Conservation (phyloP, 139 green algal genomes). For the Coelastrella sp. region DNA sequence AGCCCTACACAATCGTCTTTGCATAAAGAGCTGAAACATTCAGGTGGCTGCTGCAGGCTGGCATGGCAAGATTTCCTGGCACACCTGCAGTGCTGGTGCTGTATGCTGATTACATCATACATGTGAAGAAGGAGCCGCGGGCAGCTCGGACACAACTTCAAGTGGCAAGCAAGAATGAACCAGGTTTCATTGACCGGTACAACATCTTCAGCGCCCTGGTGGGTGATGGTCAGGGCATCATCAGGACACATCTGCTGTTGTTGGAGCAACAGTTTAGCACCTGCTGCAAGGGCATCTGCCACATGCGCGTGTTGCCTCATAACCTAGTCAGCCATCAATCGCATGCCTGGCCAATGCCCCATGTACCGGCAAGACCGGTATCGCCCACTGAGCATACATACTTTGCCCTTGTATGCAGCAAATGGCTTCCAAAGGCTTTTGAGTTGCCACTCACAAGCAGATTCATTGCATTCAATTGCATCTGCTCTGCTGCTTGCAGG, state of each 20-base stretch:
- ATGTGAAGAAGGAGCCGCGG: constrained; percentile 51
- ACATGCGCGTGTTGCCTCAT: too few relatives aligned
- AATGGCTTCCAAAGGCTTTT: too few relatives aligned
- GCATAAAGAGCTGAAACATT: background rate
- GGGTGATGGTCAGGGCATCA: background rate
- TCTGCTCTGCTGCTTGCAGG: background rate
- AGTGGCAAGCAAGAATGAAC: constrained; percentile 52
- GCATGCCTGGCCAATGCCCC: too few relatives aligned
- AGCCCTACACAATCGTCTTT: background rate
- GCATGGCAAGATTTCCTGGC: constrained; percentile 49
- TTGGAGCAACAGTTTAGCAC: background rate
- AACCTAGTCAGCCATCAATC: too few relatives aligned
- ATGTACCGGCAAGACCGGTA: background rate
- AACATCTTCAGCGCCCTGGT: constrained; percentile 29
- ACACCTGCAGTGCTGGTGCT: constrained; percentile 41
- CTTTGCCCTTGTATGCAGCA: background rate
- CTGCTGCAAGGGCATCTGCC: background rate
- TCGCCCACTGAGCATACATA: background rate
- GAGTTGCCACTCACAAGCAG: too few relatives aligned
- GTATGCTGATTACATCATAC: constrained; percentile 57
- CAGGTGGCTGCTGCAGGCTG: constrained; percentile 18
- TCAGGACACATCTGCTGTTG: background rate
- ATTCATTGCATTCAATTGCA: background rate
- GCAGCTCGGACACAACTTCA: constrained; percentile 57
- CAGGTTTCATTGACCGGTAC: constrained; percentile 51